Evolutionary conservation across 2,329 filamentous ascomycete species (phyloP), one percentile per base, ranked within the genome.

Genomic region (Nemania sp.): DNA sequence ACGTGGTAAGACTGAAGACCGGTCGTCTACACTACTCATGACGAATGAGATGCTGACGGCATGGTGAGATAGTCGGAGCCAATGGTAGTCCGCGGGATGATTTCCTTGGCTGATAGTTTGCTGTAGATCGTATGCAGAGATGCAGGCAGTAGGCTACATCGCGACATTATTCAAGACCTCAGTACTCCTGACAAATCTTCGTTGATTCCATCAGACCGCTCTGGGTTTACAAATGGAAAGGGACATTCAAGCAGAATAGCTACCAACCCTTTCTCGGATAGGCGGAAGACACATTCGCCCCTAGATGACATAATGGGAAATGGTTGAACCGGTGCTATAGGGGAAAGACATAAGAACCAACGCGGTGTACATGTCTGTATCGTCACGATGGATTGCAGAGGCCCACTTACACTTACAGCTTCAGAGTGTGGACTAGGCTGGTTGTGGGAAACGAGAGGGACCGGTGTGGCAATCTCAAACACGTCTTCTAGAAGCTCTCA

Each of bases 21-120:
- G 32, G 29, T 53, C n/a, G 24, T 35, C 18, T 52, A 35, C n/a
- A n/a, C 45, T 32, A 45, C 38, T 35, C 41, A 38, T 60, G 29
- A 22, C 26, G 38, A 64, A 47, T 3, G 35, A 65, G 45, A 35
- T 64, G 66, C 66, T 68, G 66, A 68, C 66, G 35, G 62, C 66
- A 68, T 68, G 18, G 43, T 49, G 27, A 29, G 24, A 56, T 47
- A 29, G 27, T 13, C 29, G 38, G 56, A 47, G 26, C 43, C 51
- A 61, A 64, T 64, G 22, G 43, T 2, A 45, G 29, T 24, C 32
- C 38, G n/a, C 18, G n/a, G 18, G 27, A 47, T 22, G 2, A 15
- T 52, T 32, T 6, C 3, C 13, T 52, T 18, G 15, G 20, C 51
- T 18, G 7, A 7, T 18, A 38, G 32, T 60, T 52, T 32, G 26